Evolutionary conservation across 2,329 filamentous ascomycete species (phyloP), one percentile per base, ranked within the genome.

Genomic region (Grosmannia huntii): DNA sequence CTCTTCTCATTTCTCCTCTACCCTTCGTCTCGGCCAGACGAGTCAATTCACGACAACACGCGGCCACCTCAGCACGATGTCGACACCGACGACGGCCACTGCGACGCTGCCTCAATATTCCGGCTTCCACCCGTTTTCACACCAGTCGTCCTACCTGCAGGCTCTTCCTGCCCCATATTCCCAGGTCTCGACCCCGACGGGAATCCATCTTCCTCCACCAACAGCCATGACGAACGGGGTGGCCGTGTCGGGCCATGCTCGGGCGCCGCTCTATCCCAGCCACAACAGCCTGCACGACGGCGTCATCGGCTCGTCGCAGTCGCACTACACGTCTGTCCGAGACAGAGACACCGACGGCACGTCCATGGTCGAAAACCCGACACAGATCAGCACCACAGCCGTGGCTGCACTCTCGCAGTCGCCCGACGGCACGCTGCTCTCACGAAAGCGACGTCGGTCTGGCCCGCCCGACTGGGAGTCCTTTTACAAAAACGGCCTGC

Each of bases 401-500:
- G 76, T 75, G 74, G 65, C 72, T 60, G 60, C 70, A 46, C 68
- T 65, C 44, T 65, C 70, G 46, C 63, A 68, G 38, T 62, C 68
- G 27, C 68, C 62, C 66, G 52, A 62, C 31, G 69, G 70, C 53
- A 65, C 69, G 51, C 69, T 66, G 58, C 63, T 65, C 23, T 62
- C 65, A 38, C 67, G 76, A 63, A 83, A 83, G 68, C 75, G 79
- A 63, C 75, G 80, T 63, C 78, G 79, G 60, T 82, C 78, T 62
- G 80, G 79, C 69, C 78, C 83, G 64, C 86, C 87, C 55, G 85
- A 94, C 71, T 94, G 89, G 89, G 77, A 81, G 59, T 82, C 80
- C 63, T 94, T 91, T 68, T 92, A 91, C 71, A 86, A 86, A 68
- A 91, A 92, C 70, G 89, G 89, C 4, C 74, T 90, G 28, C 89